Evolutionary conservation across 1,284 basidiomycete genomes (phyloP), one percentile per base, ranked within the genome.

Genomic region (Serendipita sp.): DNA sequence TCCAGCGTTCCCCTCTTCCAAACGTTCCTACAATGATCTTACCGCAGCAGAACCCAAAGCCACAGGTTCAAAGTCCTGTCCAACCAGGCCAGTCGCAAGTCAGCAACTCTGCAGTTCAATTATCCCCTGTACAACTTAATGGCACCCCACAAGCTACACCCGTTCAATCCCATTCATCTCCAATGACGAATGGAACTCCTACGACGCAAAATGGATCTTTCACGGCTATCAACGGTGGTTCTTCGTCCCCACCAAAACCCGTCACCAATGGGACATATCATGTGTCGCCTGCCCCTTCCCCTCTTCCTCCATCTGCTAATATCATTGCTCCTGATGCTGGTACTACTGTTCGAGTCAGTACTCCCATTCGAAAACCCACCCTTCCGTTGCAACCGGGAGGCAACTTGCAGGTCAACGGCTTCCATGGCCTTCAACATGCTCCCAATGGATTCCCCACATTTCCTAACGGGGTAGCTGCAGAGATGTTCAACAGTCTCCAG

Each of bases 261-360:
- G 12, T 35, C 22, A n/a, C 53, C 22, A 58, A 58, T 35, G 53
- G 53, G 17, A 34, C 53, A 12, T 58, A 58, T 35, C 53, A 26
- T n/a, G 8, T n/a, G 17, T 58, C 53, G 22, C 53, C 53, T 30
- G 22, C 22, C 30, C 26, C 53, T 32, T 58, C 53, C 8, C 53
- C 53, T 22, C 53, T 58, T 35, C 53, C 53, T 6, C 53, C 22
- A 10, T 58, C 53, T 10, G 30, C 53, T n/a, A 26, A 26, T n/a
- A 58, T 58, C 26, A 32, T 58, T 32, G 17, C 26, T 6, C 22
- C 53, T n/a, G 53, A 58, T 35, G 8, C 53, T 10, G 53, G 22
- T n/a, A 34, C 26, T 58, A 58, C 34, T 12, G 53, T 58, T n/a
- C 53, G 53, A n/a, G 53, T 58, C 53, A 58, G 53, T 26, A 58